phyloP scores from a whole-genome alignment of 495 filamentous ascomycete species.

The Aspergillus saccharolyticus region DNA sequence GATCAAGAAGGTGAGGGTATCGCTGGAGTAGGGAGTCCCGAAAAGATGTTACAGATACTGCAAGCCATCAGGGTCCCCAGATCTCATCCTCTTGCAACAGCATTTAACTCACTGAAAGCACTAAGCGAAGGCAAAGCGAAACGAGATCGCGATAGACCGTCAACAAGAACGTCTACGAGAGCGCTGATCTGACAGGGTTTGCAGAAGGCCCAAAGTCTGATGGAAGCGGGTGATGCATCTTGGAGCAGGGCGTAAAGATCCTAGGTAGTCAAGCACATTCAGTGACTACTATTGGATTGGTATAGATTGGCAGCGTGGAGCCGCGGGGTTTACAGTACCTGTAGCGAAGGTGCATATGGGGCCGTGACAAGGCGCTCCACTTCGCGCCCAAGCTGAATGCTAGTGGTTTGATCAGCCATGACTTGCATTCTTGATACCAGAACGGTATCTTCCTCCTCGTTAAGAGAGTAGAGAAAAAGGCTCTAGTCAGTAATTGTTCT shows the following conservation, averaged over 20 bases:
- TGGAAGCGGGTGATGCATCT: conserved; percentile 5
- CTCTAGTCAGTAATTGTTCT: neutral
- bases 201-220: conserved; percentile 37
- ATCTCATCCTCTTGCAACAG: neutral
- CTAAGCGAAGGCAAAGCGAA: conserved; percentile 36
- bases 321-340: conserved; percentile 28
- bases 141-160: conserved; percentile 39
- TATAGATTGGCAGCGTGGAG: conserved; percentile 7
- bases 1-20: conserved; percentile 39
- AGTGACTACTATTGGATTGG: neutral
- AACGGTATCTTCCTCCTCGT: neutral
- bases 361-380: conserved; percentile 40
- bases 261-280: conserved; percentile 21
- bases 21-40: conserved; percentile 39
- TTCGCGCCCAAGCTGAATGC: conserved; percentile 21
- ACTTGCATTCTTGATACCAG: neutral
- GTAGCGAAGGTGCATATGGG: conserved; percentile 39
- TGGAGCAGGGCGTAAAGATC: conserved; percentile 33
- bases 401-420: conserved; percentile 13
- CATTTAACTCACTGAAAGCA: conserved; percentile 32
- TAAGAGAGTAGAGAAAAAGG: neutral
- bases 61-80: neutral
- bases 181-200: conserved; percentile 44
- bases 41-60: conserved; percentile 28
- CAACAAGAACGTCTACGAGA: conserved; percentile 39